A percentile compares a stretch with the other conserved stretches of the same genome.
phyloP scores from a whole-genome alignment of 768 basidiomycete genomes.

The Lentinula sp. region DNA sequence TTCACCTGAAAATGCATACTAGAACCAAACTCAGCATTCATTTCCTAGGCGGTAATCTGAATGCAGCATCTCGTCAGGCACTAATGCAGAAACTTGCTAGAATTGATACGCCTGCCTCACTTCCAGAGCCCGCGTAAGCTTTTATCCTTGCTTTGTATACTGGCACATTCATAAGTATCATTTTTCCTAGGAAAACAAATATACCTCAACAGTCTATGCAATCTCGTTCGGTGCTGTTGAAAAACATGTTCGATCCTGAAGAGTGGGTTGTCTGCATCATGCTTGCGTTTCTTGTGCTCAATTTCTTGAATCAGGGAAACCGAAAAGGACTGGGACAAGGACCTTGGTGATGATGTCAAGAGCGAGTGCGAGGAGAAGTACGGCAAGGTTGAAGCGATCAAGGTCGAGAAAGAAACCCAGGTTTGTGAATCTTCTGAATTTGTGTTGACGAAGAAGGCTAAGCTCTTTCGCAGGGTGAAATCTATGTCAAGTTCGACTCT shows the following conservation, averaged over 20 bases:
- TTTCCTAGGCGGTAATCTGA: conserved; percentile 84
- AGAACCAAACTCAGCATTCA: conserved; percentile 9
- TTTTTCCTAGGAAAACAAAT: conserved; percentile 48
- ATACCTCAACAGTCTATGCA: conserved; percentile 76
- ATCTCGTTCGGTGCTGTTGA: conserved; percentile 83
- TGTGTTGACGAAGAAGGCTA: conserved; percentile 4
- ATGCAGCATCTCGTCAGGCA: conserved; percentile 96
- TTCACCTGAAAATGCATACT: neutral
- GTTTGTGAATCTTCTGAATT: conserved; percentile 36
- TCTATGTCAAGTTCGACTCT: conserved; percentile 86
- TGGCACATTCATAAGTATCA: conserved; percentile 10
- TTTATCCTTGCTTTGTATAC: neutral
- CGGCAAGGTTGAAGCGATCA: conserved; percentile 81
- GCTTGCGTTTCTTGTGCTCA: neutral
- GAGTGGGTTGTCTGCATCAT: conserved; percentile 51
- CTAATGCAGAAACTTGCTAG: conserved; percentile 99
- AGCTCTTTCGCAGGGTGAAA: conserved; percentile 71
- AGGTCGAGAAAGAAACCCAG: conserved; percentile 90
- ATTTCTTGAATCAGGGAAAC: conserved; percentile 60
- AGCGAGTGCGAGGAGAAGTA: conserved; percentile 90
- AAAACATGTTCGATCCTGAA: conserved; percentile 97
- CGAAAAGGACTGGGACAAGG: conserved; percentile 93
- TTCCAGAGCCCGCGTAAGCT: conserved; percentile 57
- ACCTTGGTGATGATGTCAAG: conserved; percentile 94
- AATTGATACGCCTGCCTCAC: conserved; percentile 60